Evolutionary conservation across 192 early-diverging fungal species (phyloP).

Genomic region (Coemansia sp.): DNA sequence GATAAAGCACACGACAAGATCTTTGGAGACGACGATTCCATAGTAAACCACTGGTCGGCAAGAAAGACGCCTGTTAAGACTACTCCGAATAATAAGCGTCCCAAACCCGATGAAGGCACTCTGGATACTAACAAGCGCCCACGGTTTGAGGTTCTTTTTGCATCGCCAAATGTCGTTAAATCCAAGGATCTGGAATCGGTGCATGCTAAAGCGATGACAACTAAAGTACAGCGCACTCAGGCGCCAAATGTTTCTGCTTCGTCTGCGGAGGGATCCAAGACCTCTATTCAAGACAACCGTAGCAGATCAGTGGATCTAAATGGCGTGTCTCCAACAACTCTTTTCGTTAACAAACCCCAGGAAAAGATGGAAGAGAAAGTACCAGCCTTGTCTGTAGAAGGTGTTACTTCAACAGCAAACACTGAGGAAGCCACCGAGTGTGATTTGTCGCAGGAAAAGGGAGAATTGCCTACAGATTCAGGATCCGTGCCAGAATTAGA

Average conservation of each 20-base stretch:
- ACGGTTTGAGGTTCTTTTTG: constrained; percentile 35
- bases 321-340: constrained; percentile 13
- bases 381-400: not conserved
- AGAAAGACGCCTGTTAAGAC: constrained; percentile 22
- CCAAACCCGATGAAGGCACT: constrained; percentile 6
- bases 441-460: too few relatives aligned
- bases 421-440: too few relatives aligned
- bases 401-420: too few relatives aligned
- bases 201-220: constrained; percentile 26
- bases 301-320: not conserved
- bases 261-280: constrained; percentile 23
- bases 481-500: not conserved
- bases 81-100: constrained; percentile 42
- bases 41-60: constrained; percentile 48
- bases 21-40: constrained; percentile 42
- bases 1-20: constrained; percentile 44
- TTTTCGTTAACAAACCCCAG: constrained; percentile 16
- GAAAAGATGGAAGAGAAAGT: not conserved
- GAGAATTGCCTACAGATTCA: not conserved
- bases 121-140: constrained; percentile 38
- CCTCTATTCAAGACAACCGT: constrained; percentile 10
- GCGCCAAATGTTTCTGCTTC: not conserved
- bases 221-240: constrained; percentile 20
- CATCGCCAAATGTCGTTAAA: constrained; percentile 26
- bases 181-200: constrained; percentile 12